Percentiles rank a stretch among this genome's conserved stretches.
phyloP scores from a whole-genome alignment of 2,329 filamentous ascomycete genomes.

The Aspergillus latus region DNA sequence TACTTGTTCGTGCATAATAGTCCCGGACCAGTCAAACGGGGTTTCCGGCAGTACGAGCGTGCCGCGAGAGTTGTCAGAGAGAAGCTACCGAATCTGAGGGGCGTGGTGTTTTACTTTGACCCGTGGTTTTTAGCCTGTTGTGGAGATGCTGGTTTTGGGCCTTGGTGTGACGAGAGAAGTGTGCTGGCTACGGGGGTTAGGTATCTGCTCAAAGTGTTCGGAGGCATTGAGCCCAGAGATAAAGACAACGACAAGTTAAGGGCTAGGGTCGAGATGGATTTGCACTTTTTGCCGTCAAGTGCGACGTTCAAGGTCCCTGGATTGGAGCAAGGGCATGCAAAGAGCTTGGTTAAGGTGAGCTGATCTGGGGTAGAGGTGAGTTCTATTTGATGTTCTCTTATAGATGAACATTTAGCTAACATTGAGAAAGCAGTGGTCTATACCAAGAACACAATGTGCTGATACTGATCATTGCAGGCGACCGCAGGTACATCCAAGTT shows the following conservation, averaged over 20 bases:
- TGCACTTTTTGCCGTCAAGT: slow-evolving; percentile 33
- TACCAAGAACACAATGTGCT: no score
- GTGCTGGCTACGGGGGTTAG: slow-evolving; percentile 32
- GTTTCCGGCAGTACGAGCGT: slow-evolving; percentile 31
- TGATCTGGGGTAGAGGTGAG: slow-evolving; percentile 10
- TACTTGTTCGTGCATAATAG: slow-evolving; percentile 36
- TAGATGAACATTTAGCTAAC: not conserved
- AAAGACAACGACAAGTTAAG: slow-evolving; percentile 8
- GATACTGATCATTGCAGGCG: not conserved
- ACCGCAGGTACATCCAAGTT: not conserved
- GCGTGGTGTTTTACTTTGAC: slow-evolving; percentile 35
- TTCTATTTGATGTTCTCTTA: not conserved
- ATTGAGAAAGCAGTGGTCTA: not conserved
- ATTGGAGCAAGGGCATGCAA: not conserved
- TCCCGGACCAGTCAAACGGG: slow-evolving; percentile 26
- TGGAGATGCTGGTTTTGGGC: slow-evolving; percentile 19
- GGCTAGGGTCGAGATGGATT: slow-evolving; percentile 26
- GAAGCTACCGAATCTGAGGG: slow-evolving; percentile 29
- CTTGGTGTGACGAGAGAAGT: slow-evolving; percentile 22
- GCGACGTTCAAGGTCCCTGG: not conserved
- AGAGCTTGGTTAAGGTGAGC: not conserved
- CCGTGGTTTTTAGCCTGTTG: slow-evolving; percentile 36
- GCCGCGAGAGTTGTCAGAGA: slow-evolving; percentile 27
- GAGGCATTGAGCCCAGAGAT: slow-evolving; percentile 23
- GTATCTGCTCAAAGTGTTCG: slow-evolving; percentile 33